These are phyloP conservation scores for Myochromella boudieri DNA, from an alignment of 768 basidiomycete genomes.

Conservation along the genomic window DNA sequence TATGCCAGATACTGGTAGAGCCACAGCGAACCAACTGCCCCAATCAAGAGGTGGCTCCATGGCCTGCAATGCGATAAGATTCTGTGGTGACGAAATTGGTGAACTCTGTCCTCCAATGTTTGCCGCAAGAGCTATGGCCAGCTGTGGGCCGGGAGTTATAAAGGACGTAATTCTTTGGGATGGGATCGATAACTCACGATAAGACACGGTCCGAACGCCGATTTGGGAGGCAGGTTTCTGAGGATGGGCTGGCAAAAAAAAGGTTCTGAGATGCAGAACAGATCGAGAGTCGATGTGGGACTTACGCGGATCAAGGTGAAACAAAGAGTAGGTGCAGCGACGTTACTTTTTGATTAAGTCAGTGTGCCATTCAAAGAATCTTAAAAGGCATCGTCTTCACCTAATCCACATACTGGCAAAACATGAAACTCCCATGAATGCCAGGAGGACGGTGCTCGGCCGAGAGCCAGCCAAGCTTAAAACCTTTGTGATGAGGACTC, in stretches of 20 bases:
- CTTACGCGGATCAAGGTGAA: constrained; percentile 91
- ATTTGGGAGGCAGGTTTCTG: constrained; percentile 83
- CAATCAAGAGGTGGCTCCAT: constrained; percentile 90
- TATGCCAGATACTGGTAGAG: constrained; percentile 84
- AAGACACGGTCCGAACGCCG: constrained; percentile 85
- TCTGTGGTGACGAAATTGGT: constrained; percentile 97
- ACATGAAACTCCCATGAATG: constrained; percentile 95
- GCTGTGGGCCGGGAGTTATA: constrained; percentile 44
- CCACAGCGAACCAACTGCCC: constrained; percentile 92
- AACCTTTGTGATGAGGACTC: constrained; percentile 86
- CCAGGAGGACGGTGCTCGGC: constrained; percentile 84
- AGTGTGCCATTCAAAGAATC: constrained; percentile 11
- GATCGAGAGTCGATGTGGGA: constrained; percentile 12
- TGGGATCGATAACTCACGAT: constrained; percentile 60
- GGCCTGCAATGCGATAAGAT: constrained; percentile 84
- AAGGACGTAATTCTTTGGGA: neutral
- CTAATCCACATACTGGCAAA: constrained; percentile 99
- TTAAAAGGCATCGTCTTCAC: constrained; percentile 32
- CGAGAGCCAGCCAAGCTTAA: constrained; percentile 87
- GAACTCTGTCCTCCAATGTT: constrained; percentile 98
- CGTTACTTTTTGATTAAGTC: constrained; percentile 59
- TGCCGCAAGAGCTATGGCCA: constrained; percentile 96
- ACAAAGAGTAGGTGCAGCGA: constrained; percentile 95
- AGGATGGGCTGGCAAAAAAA: constrained; percentile 83
- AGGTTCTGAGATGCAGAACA: constrained; percentile 9